Conservation (phyloP, 257 asterid genomes). For the Solanum sejunctum region DNA sequence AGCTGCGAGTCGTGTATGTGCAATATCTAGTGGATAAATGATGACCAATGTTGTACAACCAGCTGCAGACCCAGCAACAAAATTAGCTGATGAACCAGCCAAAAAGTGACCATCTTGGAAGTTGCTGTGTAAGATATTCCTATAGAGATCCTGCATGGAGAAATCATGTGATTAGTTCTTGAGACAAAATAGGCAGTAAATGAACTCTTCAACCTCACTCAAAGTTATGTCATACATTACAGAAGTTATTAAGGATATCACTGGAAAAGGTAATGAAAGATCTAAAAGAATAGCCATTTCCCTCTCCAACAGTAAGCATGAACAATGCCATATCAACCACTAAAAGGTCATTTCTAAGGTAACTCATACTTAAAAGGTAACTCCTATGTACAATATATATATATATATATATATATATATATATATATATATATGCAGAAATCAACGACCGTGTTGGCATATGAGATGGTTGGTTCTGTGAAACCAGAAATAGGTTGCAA, state of each 20-base stretch:
- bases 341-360: background rate
- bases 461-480: background rate
- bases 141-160: slow-evolving; percentile 60
- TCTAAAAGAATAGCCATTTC: background rate
- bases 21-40: slow-evolving; percentile 90
- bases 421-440: background rate
- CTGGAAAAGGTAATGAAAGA: background rate
- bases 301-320: background rate
- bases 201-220: background rate
- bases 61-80: slow-evolving; percentile 82
- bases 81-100: slow-evolving; percentile 66
- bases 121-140: slow-evolving; percentile 52
- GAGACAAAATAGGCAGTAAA: background rate
- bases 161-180: background rate
- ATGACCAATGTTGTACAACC: slow-evolving; percentile 85
- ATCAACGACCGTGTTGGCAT: background rate
- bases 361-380: background rate
- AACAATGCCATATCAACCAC: background rate
- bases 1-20: slow-evolving; percentile 95
- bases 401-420: no score
- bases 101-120: slow-evolving; percentile 36
- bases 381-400: background rate
- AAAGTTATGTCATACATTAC: background rate
- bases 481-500: background rate
- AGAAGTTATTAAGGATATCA: background rate